Base-by-base conservation (phyloP, 352 stramenopile species). In the Phytophthora parvispora region DNA sequence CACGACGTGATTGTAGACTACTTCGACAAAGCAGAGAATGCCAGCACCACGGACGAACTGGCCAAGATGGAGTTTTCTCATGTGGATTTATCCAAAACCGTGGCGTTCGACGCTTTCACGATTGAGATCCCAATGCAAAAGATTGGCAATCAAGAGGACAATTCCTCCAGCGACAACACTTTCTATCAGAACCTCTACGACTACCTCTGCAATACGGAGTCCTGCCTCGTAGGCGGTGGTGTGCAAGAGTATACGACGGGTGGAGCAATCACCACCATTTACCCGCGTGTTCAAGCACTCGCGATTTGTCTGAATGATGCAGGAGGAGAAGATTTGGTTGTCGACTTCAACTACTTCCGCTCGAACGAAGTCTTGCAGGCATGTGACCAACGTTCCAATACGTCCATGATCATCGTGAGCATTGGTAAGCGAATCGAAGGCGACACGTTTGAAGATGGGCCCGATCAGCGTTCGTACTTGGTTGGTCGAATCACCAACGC, bases 341-440 rank as follows among this genome's bases (percentile, higher is more conserved):
- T 18, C 7, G n/a, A 53, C 40, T 53, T 31, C 10, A 24, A 53
- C 28, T 62, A 51, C 24, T 16, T 6, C 6, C 9, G 2, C 6
- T 27, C 45, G 6, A 55, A 60, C 15, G 54, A 70, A 20, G 15
- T 55, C 22, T 24, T 54, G 8, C 63, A 65, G 18, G 63, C 55
- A 1, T 70, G 53, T 36, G 32, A 65, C 7, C 34, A 71, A 29
- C 45, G 36, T 8, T 71, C 55, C 9, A 66, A 55, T 16, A 47
- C 47, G 16, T 71, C 56, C 22, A 66, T 66, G 48, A 50, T 71
- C 25, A 45, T 66, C 28, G 48, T 71, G 4, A 71, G 63, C 27
- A 29, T 66, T 31, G 63, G 55, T 4, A 66, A 66, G n/a, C 63
- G 63, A 3, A 52, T 60, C 13, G 55, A 66, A 50, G 63, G 63